These are phyloP conservation scores for Cercospora citrullina DNA, from an alignment of 2,329 filamentous ascomycete genomes.

Conservation along the genomic window DNA sequence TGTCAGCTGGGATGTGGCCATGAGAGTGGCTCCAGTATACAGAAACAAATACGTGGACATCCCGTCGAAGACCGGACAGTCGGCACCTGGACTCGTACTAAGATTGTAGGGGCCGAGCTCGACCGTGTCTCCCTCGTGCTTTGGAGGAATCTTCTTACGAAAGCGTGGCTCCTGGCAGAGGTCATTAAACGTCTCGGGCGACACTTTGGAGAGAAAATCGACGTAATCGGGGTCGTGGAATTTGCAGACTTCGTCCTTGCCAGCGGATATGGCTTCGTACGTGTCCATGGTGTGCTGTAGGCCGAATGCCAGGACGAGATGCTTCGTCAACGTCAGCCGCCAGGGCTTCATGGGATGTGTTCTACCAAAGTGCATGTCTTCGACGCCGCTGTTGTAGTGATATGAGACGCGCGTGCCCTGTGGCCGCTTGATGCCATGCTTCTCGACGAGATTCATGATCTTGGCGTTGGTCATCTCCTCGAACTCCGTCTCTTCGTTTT, in stretches of 20 bases:
- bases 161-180: constrained; percentile 52
- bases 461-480: constrained; percentile 49
- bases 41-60: constrained; percentile 93
- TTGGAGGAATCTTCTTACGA: constrained; percentile 45
- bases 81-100: constrained; percentile 61
- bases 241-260: constrained; percentile 78
- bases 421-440: constrained; percentile 72
- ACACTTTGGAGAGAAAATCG: constrained; percentile 66
- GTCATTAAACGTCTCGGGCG: constrained; percentile 46
- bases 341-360: constrained; percentile 99
- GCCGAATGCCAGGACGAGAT: constrained; percentile 89
- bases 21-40: constrained; percentile 85
- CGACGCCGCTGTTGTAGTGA: constrained; percentile 91
- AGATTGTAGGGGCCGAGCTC: constrained; percentile 71
- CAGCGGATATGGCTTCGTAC: constrained; percentile 80
- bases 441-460: constrained; percentile 55
- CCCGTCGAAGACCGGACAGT: constrained; percentile 95
- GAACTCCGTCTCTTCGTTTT: constrained; percentile 44
- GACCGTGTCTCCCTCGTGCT: constrained; percentile 47
- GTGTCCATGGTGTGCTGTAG: constrained; percentile 97
- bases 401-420: constrained; percentile 90
- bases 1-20: constrained; percentile 85
- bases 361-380: constrained; percentile 94
- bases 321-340: constrained; percentile 92
- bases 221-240: constrained; percentile 92